Percentiles rank a stretch among this genome's conserved stretches.
Evolutionary conservation across 768 basidiomycete species (phyloP).

Genomic region (Tylopilus sp.): DNA sequence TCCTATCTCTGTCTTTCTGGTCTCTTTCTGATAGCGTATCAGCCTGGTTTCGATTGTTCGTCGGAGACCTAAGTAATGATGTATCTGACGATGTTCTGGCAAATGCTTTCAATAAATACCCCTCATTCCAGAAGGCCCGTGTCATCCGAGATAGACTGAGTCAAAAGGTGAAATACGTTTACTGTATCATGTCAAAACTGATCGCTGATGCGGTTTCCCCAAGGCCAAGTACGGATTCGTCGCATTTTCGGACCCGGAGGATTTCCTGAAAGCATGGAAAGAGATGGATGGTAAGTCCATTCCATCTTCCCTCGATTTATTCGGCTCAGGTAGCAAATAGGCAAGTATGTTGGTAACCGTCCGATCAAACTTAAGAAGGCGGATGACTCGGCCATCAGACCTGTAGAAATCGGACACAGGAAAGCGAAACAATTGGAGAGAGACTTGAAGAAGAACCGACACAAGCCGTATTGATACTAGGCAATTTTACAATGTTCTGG

Average conservation of each 20-base stretch:
- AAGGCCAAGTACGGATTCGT: constrained; percentile 98
- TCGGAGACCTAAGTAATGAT: constrained; percentile 97
- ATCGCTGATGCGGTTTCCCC: constrained; percentile 6
- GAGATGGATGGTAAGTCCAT: constrained; percentile 89
- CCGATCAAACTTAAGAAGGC: constrained; percentile 98
- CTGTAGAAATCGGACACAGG: constrained; percentile 89
- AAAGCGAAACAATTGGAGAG: constrained; percentile 91
- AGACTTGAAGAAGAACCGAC: constrained; percentile 85
- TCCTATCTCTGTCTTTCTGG: constrained; percentile 9
- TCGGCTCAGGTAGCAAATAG: constrained; percentile 36
- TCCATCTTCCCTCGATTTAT: not conserved
- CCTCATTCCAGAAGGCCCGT: constrained; percentile 91
- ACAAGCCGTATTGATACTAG: constrained; percentile 69
- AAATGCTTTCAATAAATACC: constrained; percentile 90
- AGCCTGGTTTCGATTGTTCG: constrained; percentile 98
- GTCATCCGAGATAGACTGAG: constrained; percentile 94
- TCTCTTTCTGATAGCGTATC: constrained; percentile 1
- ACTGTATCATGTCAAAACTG: not conserved
- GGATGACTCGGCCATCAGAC: constrained; percentile 77
- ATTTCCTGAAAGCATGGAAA: constrained; percentile 98
- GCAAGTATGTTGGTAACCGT: constrained; percentile 97
- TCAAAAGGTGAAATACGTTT: constrained; percentile 65
- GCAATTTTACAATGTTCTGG: not conserved
- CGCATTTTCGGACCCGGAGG: constrained; percentile 96
- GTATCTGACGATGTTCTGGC: constrained; percentile 93